These are phyloP conservation scores for Plasmodium inui DNA, from an alignment of 169 alveolate genomes.

Conservation along the genomic window DNA sequence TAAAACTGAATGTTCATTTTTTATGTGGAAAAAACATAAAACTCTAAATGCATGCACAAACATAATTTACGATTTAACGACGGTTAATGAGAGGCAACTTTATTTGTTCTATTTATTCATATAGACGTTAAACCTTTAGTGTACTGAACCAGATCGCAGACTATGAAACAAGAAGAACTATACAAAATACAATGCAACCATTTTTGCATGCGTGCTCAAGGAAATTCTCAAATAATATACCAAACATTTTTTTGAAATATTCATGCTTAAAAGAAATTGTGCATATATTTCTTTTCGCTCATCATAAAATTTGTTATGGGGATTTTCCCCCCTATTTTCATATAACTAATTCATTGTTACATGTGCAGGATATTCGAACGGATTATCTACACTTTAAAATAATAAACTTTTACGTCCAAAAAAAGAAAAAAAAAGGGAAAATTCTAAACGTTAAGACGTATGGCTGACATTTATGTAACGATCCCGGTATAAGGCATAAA, in stretches of 20 bases:
- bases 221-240: background rate
- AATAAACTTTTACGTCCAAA: background rate
- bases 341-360: background rate
- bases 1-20: background rate
- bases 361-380: background rate
- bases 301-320: background rate
- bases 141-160: background rate
- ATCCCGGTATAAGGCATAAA: background rate
- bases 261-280: background rate
- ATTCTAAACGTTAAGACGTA: background rate
- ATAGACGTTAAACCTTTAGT: background rate
- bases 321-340: background rate
- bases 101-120: background rate
- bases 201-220: conserved; percentile 8
- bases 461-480: background rate
- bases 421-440: background rate
- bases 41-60: background rate
- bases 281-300: background rate
- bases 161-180: background rate
- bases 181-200: background rate
- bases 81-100: background rate
- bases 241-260: background rate
- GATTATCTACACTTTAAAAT: background rate
- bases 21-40: background rate
- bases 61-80: background rate